Evolutionary conservation across 2,329 filamentous ascomycete species (phyloP).

Genomic region (Kalmusia sp.): DNA sequence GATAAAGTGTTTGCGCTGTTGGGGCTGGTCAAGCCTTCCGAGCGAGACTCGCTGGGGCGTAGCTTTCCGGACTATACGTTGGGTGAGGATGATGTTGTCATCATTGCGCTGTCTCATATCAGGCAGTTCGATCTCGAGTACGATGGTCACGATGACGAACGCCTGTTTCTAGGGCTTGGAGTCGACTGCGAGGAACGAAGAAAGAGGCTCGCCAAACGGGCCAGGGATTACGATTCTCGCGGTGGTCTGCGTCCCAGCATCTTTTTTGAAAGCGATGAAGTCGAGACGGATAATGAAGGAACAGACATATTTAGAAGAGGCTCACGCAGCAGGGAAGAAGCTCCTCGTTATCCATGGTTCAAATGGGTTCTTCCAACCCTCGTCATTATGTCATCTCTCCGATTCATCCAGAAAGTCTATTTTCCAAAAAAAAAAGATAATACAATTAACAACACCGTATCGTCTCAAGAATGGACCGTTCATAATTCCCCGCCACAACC

Average conservation of each 20-base stretch:
- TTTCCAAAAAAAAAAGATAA: too few relatives aligned
- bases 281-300: not conserved
- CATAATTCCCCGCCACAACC: too few relatives aligned
- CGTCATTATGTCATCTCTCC: too few relatives aligned
- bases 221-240: not conserved
- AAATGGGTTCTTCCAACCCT: too few relatives aligned
- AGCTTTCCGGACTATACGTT: slow-evolving; percentile 16
- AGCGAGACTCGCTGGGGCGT: slow-evolving; percentile 6
- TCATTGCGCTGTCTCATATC: slow-evolving; percentile 13
- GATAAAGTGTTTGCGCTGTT: slow-evolving; percentile 25
- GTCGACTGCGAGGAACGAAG: not conserved
- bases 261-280: not conserved
- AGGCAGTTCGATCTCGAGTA: not conserved
- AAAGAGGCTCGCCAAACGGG: not conserved
- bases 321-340: too few relatives aligned
- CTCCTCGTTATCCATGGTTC: too few relatives aligned
- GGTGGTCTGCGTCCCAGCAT: not conserved
- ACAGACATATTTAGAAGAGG: too few relatives aligned
- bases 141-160: not conserved
- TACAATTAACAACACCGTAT: too few relatives aligned
- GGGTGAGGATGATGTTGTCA: slow-evolving; percentile 10
- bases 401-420: too few relatives aligned
- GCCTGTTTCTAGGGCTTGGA: not conserved
- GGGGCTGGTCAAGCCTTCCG: slow-evolving; percentile 17
- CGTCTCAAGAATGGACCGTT: too few relatives aligned